A percentile compares a stretch with the other conserved stretches of the same genome.
Conservation (phyloP, 306 rosid species). For the Sphenostylis stenocarpa region DNA sequence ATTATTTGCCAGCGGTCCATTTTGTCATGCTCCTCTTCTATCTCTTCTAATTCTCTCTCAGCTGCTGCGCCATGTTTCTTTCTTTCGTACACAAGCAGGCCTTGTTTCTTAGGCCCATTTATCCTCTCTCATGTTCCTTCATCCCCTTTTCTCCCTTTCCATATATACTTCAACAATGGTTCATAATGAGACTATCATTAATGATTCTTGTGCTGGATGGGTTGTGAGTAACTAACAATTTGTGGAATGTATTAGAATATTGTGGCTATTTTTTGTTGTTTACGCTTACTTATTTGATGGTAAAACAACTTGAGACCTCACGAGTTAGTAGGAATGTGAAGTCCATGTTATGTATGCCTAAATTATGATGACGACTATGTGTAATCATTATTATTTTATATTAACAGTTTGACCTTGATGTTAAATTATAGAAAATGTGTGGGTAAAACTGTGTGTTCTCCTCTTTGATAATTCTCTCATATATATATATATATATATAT, state of each 20-base stretch:
- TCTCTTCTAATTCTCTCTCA: neutral
- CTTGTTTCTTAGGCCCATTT: too few relatives aligned
- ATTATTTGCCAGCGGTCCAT: neutral
- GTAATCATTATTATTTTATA: neutral
- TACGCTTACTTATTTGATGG: neutral
- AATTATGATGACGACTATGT: neutral
- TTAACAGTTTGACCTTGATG: neutral
- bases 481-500: too few relatives aligned
- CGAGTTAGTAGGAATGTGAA: neutral
- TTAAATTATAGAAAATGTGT: too few relatives aligned
- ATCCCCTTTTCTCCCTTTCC: too few relatives aligned
- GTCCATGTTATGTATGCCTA: neutral
- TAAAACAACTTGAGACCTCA: neutral
- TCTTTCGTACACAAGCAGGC: neutral
- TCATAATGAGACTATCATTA: too few relatives aligned
- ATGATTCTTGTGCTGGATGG: conserved; percentile 6
- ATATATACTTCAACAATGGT: too few relatives aligned
- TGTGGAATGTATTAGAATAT: neutral
- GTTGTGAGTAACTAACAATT: neutral
- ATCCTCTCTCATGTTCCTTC: too few relatives aligned
- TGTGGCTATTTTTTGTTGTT: neutral
- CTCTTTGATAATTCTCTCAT: too few relatives aligned
- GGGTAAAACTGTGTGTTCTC: too few relatives aligned
- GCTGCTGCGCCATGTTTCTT: neutral
- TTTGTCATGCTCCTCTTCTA: neutral